A percentile compares a stretch with the other conserved stretches of the same genome.
Conservation (phyloP, 2,329 filamentous ascomycete genomes). For the Alternaria triticimaculans region DNA sequence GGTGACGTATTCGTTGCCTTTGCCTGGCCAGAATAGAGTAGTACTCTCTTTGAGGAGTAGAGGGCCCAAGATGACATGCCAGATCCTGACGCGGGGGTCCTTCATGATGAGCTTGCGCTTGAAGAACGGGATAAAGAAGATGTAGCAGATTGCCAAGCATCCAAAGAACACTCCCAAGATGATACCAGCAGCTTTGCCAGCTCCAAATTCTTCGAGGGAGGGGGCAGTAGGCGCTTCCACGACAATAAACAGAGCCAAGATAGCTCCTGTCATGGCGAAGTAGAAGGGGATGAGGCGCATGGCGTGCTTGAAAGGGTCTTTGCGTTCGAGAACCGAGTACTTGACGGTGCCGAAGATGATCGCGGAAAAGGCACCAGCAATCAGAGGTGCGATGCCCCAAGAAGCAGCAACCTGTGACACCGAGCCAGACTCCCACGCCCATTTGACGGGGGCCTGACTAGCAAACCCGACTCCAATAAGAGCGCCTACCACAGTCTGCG, state of each 20-base stretch:
- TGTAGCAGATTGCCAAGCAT: constrained; percentile 26
- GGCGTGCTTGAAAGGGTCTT: constrained; percentile 58
- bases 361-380: constrained; percentile 57
- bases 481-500: constrained; percentile 66
- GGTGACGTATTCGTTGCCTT: constrained; percentile 46
- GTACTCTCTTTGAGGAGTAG: constrained; percentile 49
- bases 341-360: constrained; percentile 60
- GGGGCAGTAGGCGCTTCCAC: constrained; percentile 51
- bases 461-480: constrained; percentile 67
- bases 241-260: constrained; percentile 66
- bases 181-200: constrained; percentile 37
- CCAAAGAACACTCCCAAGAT: constrained; percentile 37
- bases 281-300: constrained; percentile 59
- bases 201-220: constrained; percentile 39
- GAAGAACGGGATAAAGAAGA: constrained; percentile 40
- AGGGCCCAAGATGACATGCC: constrained; percentile 46
- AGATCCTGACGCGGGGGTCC: constrained; percentile 33
- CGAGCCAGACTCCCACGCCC: constrained; percentile 34
- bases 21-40: constrained; percentile 51
- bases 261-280: constrained; percentile 56
- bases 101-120: constrained; percentile 36
- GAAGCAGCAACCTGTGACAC: constrained; percentile 50
- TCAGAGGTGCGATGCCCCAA: constrained; percentile 58
- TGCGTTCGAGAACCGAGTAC: constrained; percentile 57
- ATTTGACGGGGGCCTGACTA: constrained; percentile 27